A percentile compares a stretch with the other conserved stretches of the same genome.
These are phyloP conservation scores for Aphanomyces stellatus DNA, from an alignment of 352 stramenopile genomes.

Conservation along the genomic window DNA sequence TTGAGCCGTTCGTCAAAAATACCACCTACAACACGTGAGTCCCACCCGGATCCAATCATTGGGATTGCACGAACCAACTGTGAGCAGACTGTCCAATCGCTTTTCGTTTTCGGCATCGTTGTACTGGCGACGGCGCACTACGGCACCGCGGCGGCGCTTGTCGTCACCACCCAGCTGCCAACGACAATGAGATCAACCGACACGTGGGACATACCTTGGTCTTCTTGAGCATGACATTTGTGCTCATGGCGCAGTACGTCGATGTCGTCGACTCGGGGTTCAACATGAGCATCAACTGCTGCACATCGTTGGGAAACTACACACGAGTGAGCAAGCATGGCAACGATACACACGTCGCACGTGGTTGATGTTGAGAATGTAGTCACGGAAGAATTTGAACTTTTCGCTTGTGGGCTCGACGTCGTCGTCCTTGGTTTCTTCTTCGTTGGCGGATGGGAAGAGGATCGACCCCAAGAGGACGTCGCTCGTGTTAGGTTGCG, in stretches of 20 bases:
- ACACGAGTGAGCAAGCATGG: neutral
- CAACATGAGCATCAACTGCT: conserved; percentile 73
- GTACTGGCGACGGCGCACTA: conserved; percentile 67
- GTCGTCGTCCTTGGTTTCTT: conserved; percentile 10
- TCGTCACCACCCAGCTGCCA: conserved; percentile 52
- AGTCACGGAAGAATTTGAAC: conserved; percentile 77
- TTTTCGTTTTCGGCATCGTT: conserved; percentile 55
- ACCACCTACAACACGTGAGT: neutral
- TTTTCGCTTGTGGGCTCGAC: conserved; percentile 36
- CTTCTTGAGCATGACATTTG: conserved; percentile 74
- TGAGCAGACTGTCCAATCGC: conserved; percentile 47
- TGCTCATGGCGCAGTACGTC: conserved; percentile 66
- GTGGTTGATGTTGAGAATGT: conserved; percentile 25
- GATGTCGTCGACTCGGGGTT: conserved; percentile 64
- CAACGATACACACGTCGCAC: neutral
- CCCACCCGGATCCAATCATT: neutral
- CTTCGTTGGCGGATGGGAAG: conserved; percentile 27
- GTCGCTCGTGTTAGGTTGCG: conserved; percentile 31
- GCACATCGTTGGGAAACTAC: conserved; percentile 35
- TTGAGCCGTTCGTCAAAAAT: conserved; percentile 11
- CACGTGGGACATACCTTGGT: conserved; percentile 38
- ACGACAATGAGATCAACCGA: neutral
- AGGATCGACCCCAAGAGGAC: conserved; percentile 69
- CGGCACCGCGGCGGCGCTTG: conserved; percentile 64
- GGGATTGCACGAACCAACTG: conserved; percentile 36